Base-by-base conservation (phyloP, 2,329 filamentous ascomycete species). In the Cytospora leucostoma region DNA sequence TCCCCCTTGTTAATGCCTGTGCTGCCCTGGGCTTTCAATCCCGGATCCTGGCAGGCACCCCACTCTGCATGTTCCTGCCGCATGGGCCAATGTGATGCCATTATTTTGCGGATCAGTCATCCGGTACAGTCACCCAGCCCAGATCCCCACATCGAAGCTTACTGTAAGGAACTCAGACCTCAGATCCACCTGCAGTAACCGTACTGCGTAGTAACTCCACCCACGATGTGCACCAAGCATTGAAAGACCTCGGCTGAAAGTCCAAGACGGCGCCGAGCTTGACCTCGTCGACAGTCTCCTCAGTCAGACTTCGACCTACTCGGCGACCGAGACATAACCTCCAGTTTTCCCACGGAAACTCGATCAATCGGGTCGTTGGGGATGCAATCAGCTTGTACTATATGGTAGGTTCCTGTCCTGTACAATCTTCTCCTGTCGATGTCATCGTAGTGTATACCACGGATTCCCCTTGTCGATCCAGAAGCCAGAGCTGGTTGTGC, bases 151-250 rank as follows among this genome's bases (percentile, higher is more conserved):
- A 51, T 44, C 32, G 35, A 34, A 55, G 38, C 58, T 21, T 19
- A 35, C n/a, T n/a, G n/a, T n/a, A 50, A 38, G 59, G 51, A 61
- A 33, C 51, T 61, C 59, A 40, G 59, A 32, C 51, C 59, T 50
- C 51, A 61, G 34, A 51, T 61, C 21, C 49, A 59, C 12, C 13
- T 57, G 35, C 17, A 57, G 27, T 27, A 27, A 27, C 38, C 27
- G 44, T 40, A 17, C 38, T 40, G 38, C 27, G 27, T 27, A 27
- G 27, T 27, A 27, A 27, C 27, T 27, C 27, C 27, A 27, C 27
- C 27, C 27, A 27, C 27, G 4, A 27, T 27, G 27, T 27, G 27
- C 27, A 27, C 27, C 27, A 19, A 21, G 8, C 10, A 38, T 15
- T 5, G 40, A 47, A 10, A 47, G 44, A 47, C 44, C 44, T 47